These are phyloP conservation scores for Candida coquimbonensis DNA, from an alignment of 805 yeast species.

Conservation along the genomic window DNA sequence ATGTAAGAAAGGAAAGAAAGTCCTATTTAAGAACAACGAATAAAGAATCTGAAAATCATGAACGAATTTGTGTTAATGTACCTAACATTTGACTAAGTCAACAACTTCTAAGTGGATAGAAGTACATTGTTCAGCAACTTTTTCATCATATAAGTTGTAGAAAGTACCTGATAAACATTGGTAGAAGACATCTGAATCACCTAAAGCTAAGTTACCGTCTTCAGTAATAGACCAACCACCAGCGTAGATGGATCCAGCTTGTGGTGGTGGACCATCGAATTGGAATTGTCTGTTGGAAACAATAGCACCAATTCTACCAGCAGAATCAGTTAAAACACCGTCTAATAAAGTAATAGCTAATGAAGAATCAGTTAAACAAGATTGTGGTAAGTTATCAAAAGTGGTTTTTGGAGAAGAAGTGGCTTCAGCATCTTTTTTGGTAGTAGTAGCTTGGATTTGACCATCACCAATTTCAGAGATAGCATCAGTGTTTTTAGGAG, in stretches of 20 bases:
- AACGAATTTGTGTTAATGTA: neutral
- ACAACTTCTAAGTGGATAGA: slow-evolving; percentile 55
- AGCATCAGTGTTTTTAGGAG: slow-evolving; percentile 2
- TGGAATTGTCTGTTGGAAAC: slow-evolving; percentile 83
- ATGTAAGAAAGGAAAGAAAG: neutral
- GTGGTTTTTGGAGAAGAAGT: slow-evolving; percentile 21
- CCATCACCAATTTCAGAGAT: slow-evolving; percentile 33
- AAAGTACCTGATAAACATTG: slow-evolving; percentile 71
- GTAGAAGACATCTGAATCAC: slow-evolving; percentile 54
- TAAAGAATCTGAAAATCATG: neutral
- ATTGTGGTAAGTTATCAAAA: slow-evolving; percentile 23
- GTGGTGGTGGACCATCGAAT: slow-evolving; percentile 84
- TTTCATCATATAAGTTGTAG: slow-evolving; percentile 70
- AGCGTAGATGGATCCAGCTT: slow-evolving; percentile 68
- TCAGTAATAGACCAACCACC: slow-evolving; percentile 56
- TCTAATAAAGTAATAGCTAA: slow-evolving; percentile 48
- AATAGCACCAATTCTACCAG: slow-evolving; percentile 69
- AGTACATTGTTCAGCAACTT: slow-evolving; percentile 54
- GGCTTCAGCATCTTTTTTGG: slow-evolving; percentile 14
- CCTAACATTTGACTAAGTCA: slow-evolving; percentile 48
- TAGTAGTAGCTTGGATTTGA: slow-evolving; percentile 42
- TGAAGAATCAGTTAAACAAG: slow-evolving; percentile 43
- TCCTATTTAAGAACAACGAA: neutral
- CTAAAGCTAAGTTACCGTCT: slow-evolving; percentile 57
- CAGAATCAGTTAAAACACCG: slow-evolving; percentile 47